Evolutionary conservation across 1,284 basidiomycete genomes (phyloP), one percentile per base, ranked within the genome.

Genomic region (Cutaneotrichosporon spelunceum): DNA sequence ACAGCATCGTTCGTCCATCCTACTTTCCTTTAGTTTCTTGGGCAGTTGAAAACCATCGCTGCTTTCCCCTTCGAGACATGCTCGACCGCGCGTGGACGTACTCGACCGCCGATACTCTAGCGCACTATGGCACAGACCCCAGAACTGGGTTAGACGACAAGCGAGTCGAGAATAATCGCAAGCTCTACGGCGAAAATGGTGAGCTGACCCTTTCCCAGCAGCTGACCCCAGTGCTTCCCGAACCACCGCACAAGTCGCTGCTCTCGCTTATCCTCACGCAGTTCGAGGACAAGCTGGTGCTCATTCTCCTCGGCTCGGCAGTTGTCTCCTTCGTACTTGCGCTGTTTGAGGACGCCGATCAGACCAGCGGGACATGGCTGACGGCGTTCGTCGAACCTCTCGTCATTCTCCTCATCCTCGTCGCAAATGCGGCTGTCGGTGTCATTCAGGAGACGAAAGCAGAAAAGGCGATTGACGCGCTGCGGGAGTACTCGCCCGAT

Each of bases 231-330:
- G 62, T 39, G 11, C 83, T 97, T 14, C 91, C 93, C 16, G 93
- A 96, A 72, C 88, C 94, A 16, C 87, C 90, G 0, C 82, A 91
- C 1, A 96, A 93, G 4, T 92, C 95, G 4, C 78, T 99, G 48
- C 93, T 91, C 90, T 85, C 91, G 72, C 86, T 98, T 64, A 90
- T 99, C 64, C 84, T 99, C 23, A 93, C 95, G 70, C 95, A 99
- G 81, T 99, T 99, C 84, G 89, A 96, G 82, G 93, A 97, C 80
- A 91, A 94, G 79, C 86, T 97, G 26, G 93, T 95, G 24, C 86
- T 97, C 64, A 96, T 97, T 73, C 85, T 97, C 27, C 87, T 97
- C 48, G 91, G 85, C 3, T 95, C 92, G 7, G 93, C 93, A 16
- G 86, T 90, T 54, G 84, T 96, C 65, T 96, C 93, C 2, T 93